Evolutionary conservation across 2,329 filamentous ascomycete species (phyloP), one percentile per base, ranked within the genome.

Genomic region (Penicillium sp.): DNA sequence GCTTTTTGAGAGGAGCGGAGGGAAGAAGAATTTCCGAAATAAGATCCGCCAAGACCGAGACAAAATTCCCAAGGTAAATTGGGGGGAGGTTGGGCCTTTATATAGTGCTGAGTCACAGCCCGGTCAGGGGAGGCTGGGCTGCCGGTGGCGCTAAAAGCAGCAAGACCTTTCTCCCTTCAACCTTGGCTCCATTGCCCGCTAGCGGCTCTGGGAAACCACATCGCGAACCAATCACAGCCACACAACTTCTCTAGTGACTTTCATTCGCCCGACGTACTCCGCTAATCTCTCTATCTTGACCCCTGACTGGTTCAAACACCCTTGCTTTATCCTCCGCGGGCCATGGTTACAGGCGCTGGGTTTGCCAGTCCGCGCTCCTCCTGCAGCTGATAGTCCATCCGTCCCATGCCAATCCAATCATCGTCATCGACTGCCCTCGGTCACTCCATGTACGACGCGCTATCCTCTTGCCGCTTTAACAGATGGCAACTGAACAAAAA

Each of bases 21-120:
- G 63, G 67, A 67, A 70, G 69, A 64, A 71, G 70, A 69, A 64
- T 66, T 67, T 74, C 69, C 69, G 68, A 70, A 67, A 66, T 45
- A 21, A 57, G 55, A 54, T 54, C 56, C 54, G 73, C 73, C 73
- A 76, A 76, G 73, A 76, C 72, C 73, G 71, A 67, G 63, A 71
- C 69, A 65, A 69, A 63, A 72, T 70, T 67, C 67, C 64, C 63
- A 67, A 64, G 13, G 59, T 53, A 56, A 50, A 56, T 45, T 59
- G 64, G 65, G 71, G 73, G 73, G 73, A 73, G 72, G 70, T 67
- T 71, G 70, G 67, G 62, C 64, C 72, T 70, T 75, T 75, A 73
- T 75, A 76, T 76, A 75, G 70, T 67, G 67, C 67, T 71, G 72
- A 73, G 58, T 71, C 68, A 73, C 64, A 62, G 65, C 61, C 63